phyloP scores from a whole-genome alignment of 2,329 filamentous ascomycete genomes.

The Trichoderma sp. region DNA sequence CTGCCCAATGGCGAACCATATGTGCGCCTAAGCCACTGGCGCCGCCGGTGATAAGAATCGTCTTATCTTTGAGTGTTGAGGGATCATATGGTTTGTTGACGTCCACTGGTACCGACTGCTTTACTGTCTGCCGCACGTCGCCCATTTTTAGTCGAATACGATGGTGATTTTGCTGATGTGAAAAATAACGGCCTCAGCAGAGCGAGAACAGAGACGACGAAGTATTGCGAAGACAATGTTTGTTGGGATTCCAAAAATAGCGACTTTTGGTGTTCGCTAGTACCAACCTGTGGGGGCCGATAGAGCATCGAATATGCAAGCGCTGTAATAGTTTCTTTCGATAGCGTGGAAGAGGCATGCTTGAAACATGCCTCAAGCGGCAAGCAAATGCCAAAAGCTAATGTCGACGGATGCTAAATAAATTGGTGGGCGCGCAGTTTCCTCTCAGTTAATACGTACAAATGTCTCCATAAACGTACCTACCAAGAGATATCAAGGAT shows the following conservation, averaged over 20 bases:
- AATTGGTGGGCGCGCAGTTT: background rate
- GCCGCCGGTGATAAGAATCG: conserved; percentile 64
- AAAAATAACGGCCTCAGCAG: background rate
- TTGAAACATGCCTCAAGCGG: background rate
- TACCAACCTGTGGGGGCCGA: background rate
- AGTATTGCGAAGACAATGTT: background rate
- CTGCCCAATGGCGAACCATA: conserved; percentile 57
- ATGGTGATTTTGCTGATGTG: background rate
- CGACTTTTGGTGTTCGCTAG: background rate
- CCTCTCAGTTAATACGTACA: background rate
- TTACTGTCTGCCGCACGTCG: conserved; percentile 25
- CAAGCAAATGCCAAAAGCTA: background rate
- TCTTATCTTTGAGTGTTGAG: conserved; percentile 53
- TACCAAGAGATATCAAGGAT: background rate
- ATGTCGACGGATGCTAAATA: background rate
- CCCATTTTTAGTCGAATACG: background rate
- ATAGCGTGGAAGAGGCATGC: background rate
- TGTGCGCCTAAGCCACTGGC: conserved; percentile 62
- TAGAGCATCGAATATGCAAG: background rate
- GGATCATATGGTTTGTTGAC: conserved; percentile 46
- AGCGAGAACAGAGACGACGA: background rate
- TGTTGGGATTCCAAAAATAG: background rate
- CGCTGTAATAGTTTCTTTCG: background rate
- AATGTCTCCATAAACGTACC: background rate
- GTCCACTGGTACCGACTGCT: conserved; percentile 50